Evolutionary conservation across 148 eudicot genomes (phyloP).

Genomic region (Nyssa sinensis): DNA sequence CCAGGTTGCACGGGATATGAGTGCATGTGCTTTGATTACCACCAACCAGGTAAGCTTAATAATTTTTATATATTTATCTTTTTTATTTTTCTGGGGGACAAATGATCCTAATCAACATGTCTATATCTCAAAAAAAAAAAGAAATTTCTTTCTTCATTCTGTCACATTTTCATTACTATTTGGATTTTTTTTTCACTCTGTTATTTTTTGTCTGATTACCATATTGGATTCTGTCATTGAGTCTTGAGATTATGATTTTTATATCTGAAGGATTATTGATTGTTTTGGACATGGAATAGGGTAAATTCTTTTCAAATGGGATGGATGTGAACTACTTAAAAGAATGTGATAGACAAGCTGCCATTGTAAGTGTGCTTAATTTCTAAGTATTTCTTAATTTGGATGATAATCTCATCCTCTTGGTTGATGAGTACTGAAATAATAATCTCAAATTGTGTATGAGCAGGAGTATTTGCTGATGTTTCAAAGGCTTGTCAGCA

Average conservation of each 20-base stretch:
- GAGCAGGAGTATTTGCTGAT: not conserved
- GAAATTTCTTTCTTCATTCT: no score
- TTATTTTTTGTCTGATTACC: no score
- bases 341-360: conserved; percentile 2
- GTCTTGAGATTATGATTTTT: not conserved
- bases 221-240: not conserved
- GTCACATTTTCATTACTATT: no score
- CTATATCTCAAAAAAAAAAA: not conserved
- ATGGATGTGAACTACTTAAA: conserved; percentile 3
- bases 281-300: not conserved
- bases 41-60: not conserved
- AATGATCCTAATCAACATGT: not conserved
- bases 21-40: conserved; percentile 18
- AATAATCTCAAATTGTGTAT: not conserved
- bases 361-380: conserved; percentile 1
- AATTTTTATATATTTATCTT: not conserved
- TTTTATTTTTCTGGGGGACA: not conserved
- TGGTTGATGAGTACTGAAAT: not conserved
- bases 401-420: not conserved
- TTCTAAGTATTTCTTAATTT: not conserved
- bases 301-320: conserved; percentile 12
- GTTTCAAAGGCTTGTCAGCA: conserved; percentile 2
- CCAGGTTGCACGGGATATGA: conserved; percentile 1
- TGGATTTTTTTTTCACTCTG: not conserved
- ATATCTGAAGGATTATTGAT: no score